Base-by-base conservation (phyloP, 1,284 basidiomycete genomes). In the Caloboletus inedulis region DNA sequence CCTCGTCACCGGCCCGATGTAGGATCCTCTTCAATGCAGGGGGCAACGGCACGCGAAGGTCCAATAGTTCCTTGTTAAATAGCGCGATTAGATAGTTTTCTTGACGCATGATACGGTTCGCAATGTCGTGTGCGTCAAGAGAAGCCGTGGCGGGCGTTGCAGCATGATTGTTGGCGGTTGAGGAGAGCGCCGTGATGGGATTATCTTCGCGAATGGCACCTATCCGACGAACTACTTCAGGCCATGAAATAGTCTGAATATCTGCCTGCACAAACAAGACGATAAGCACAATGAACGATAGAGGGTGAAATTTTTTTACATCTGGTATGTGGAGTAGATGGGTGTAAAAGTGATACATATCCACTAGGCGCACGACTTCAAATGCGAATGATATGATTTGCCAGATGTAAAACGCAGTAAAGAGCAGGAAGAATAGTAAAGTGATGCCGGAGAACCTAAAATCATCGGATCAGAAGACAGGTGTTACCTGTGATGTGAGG, bases 41-140 rank as follows among this genome's bases (percentile, higher is more conserved):
- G 1, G 91, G 92, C 18, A 94, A 62, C 1, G 95, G 95, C 2
- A 91, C 80, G 7, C 86, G 84, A 13, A 98, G 78, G 70, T 99
- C 91, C 42, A 99, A 77, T 4, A 98, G 72, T 61, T 97, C 94
- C 66, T 98, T 98, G 75, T 98, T 98, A 74, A 99, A 98, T 14
- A 99, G 73, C 0, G 96, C 95, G 54, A 98, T 97, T 46, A 99
- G 80, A 69, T 98, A 99, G 72, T 99, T 99, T 69, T 98, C 94
- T 69, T 97, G 92, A 18, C 96, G 83, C 83, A 99, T 85, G 64
- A 99, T 97, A 43, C 97, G 89, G 67, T 95, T 96, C 6, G 94
- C 94, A 49, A 96, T 84, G 68, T 98, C 95, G 69, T 99, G 97
- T 0, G 96, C 97, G 64, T 99, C 96, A 12, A 98, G 82, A 70